A percentile compares a stretch with the other conserved stretches of the same genome.
Evolutionary conservation across 2,329 filamentous ascomycete genomes (phyloP).

Genomic region (Colletotrichum aenigma): DNA sequence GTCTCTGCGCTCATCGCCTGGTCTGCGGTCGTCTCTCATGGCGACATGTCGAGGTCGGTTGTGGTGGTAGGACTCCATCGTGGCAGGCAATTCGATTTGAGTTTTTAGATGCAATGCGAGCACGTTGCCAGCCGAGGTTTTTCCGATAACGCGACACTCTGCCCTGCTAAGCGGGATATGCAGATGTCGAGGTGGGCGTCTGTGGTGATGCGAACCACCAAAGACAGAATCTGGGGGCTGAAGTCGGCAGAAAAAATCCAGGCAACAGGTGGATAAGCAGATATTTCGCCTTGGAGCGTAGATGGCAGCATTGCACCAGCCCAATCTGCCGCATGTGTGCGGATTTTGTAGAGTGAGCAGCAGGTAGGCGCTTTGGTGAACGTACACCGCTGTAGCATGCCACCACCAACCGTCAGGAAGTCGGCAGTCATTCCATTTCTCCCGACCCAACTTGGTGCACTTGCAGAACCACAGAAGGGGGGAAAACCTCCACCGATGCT

Average conservation of each 20-base stretch:
- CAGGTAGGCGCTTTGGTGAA: background rate
- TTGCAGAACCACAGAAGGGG: slow-evolving; percentile 14
- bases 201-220: background rate
- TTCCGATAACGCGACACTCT: slow-evolving; percentile 18
- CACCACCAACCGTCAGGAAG: background rate
- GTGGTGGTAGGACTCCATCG: slow-evolving; percentile 16
- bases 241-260: background rate
- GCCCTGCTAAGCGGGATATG: slow-evolving; percentile 10
- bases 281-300: background rate
- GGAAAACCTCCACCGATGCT: background rate
- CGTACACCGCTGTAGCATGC: background rate
- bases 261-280: background rate
- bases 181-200: slow-evolving; percentile 6
- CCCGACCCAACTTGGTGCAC: slow-evolving; percentile 4
- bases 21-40: slow-evolving; percentile 46
- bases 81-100: slow-evolving; percentile 18
- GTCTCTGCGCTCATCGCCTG: slow-evolving; percentile 44
- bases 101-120: slow-evolving; percentile 22
- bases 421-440: background rate
- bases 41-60: slow-evolving; percentile 37
- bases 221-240: background rate
- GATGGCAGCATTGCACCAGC: background rate
- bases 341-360: background rate
- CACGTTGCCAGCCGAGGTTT: slow-evolving; percentile 19
- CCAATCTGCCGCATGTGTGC: background rate